phyloP scores from a whole-genome alignment of 495 filamentous ascomycete species.

The Podospora pseudocomata region DNA sequence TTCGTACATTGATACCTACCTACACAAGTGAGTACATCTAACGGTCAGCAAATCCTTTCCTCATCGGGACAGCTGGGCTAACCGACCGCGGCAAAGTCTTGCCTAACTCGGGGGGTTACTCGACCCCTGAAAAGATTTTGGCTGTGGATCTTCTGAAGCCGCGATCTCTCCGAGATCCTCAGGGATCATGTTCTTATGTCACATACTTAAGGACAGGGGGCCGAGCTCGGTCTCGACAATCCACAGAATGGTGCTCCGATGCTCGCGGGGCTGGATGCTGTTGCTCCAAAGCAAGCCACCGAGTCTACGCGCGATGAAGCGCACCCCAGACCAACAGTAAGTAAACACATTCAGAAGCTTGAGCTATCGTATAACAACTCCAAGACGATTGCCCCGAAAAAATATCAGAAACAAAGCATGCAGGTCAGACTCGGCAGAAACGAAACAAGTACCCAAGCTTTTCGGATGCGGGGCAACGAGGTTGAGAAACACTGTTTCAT shows the following conservation, averaged over 20 bases:
- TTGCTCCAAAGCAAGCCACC: not conserved
- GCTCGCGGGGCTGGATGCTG: not conserved
- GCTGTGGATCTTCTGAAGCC: slow-evolving; percentile 27
- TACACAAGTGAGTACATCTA: not conserved
- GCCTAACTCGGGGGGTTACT: slow-evolving; percentile 8
- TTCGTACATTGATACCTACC: no score
- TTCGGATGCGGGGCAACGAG: slow-evolving; percentile 1
- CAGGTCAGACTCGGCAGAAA: not conserved
- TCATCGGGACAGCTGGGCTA: slow-evolving; percentile 16
- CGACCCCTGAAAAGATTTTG: slow-evolving; percentile 17
- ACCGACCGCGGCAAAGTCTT: slow-evolving; percentile 18
- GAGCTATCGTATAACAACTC: not conserved
- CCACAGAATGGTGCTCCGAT: not conserved
- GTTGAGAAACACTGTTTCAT: slow-evolving; percentile 10
- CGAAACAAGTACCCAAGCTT: not conserved
- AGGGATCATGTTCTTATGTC: slow-evolving; percentile 28
- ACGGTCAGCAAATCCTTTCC: slow-evolving; percentile 1
- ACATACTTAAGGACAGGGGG: slow-evolving; percentile 20
- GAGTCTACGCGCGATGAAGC: no score
- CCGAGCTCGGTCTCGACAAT: slow-evolving; percentile 12
- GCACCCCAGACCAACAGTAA: not conserved
- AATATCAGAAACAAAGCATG: not conserved
- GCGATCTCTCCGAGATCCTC: slow-evolving; percentile 31
- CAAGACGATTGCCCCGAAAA: not conserved
- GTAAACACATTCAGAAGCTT: not conserved